Percentiles rank a stretch among this genome's conserved stretches.
Evolutionary conservation across 2,329 filamentous ascomycete species (phyloP).

Genomic region (Penicillium hordei): DNA sequence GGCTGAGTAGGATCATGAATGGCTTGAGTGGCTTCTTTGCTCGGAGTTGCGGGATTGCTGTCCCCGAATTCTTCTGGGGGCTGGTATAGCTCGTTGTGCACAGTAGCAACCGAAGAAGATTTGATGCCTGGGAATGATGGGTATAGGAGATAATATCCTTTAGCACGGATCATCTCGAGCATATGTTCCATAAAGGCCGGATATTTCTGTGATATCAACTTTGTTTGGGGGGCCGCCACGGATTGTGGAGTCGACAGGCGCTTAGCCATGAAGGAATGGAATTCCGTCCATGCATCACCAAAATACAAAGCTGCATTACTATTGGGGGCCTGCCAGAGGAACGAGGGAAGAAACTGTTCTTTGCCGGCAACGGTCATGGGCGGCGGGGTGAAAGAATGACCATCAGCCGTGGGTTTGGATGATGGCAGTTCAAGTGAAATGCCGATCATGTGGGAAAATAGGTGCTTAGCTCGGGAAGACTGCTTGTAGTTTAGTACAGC

Average conservation of each 20-base stretch:
- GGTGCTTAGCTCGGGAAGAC: slow-evolving; percentile 52
- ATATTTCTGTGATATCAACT: slow-evolving; percentile 64
- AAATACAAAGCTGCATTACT: slow-evolving; percentile 80
- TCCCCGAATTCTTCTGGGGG: slow-evolving; percentile 65
- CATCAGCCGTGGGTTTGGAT: slow-evolving; percentile 55
- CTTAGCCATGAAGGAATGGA: slow-evolving; percentile 75
- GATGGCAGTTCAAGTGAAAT: slow-evolving; percentile 76
- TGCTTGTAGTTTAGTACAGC: slow-evolving; percentile 74
- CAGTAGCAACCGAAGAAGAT: slow-evolving; percentile 61
- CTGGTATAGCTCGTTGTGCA: slow-evolving; percentile 74
- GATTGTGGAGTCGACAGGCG: slow-evolving; percentile 47
- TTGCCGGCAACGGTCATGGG: slow-evolving; percentile 20
- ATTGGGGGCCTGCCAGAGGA: slow-evolving; percentile 82
- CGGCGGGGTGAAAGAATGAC: slow-evolving; percentile 51
- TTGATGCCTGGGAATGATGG: slow-evolving; percentile 57
- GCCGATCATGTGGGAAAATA: slow-evolving; percentile 64
- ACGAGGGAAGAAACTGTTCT: slow-evolving; percentile 53
- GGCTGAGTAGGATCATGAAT: slow-evolving; percentile 20
- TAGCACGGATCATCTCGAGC: slow-evolving; percentile 70
- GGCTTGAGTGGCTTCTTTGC: not conserved
- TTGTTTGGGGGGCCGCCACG: slow-evolving; percentile 37
- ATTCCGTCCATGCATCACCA: slow-evolving; percentile 80
- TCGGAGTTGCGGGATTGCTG: slow-evolving; percentile 4
- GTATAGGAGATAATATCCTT: slow-evolving; percentile 78
- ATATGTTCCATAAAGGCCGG: slow-evolving; percentile 79